Percentiles rank a stretch among this genome's conserved stretches.
phyloP scores from a whole-genome alignment of 2,329 filamentous ascomycete genomes.

The Aspergillus fructus region DNA sequence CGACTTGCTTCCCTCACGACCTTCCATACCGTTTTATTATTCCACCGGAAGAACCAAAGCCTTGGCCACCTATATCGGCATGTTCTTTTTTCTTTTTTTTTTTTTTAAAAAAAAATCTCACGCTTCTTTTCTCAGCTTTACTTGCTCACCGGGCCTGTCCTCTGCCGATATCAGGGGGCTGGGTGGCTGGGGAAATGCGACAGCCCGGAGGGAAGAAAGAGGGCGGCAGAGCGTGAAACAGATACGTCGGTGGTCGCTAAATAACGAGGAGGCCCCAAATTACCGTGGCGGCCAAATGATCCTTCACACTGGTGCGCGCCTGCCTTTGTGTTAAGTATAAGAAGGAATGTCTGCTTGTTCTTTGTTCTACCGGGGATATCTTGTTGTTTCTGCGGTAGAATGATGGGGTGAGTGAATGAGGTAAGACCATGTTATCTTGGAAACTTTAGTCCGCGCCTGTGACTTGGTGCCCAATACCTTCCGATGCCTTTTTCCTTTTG shows the following conservation, averaged over 20 bases:
- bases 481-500: neutral
- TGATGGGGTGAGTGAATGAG: neutral
- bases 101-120: neutral
- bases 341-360: neutral
- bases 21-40: neutral
- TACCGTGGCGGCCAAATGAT: neutral
- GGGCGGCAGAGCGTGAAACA: constrained; percentile 11
- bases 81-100: neutral
- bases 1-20: neutral
- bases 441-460: neutral
- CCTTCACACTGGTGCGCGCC: neutral
- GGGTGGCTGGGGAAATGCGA: constrained; percentile 25
- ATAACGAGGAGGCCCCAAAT: constrained; percentile 4
- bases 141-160: neutral
- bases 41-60: neutral
- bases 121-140: neutral
- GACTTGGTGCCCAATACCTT: constrained; percentile 11
- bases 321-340: neutral
- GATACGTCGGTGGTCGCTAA: constrained; percentile 11
- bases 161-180: constrained; percentile 21
- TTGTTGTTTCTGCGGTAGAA: neutral
- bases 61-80: neutral
- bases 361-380: neutral
- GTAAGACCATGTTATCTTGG: neutral
- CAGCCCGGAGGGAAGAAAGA: constrained; percentile 8